These are phyloP conservation scores for Diaporthe australafricana DNA, from an alignment of 2,329 filamentous ascomycete genomes.

Conservation along the genomic window DNA sequence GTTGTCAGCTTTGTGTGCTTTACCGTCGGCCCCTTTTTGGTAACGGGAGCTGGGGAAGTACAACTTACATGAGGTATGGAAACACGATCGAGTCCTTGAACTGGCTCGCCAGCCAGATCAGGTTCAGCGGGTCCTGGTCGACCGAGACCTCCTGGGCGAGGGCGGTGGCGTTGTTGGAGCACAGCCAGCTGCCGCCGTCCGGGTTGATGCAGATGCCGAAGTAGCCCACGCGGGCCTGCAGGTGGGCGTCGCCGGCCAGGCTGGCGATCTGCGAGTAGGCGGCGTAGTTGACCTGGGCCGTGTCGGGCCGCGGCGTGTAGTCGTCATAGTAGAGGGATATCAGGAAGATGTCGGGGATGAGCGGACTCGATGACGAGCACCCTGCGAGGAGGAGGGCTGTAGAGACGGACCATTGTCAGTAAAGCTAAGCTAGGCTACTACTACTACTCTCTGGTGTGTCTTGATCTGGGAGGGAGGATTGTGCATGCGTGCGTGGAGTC, in stretches of 20 bases:
- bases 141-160: slow-evolving; percentile 89
- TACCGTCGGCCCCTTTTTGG: too few relatives aligned
- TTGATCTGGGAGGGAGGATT: slow-evolving; percentile 15
- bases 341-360: slow-evolving; percentile 96
- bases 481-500: background rate
- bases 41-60: background rate
- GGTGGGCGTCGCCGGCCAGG: slow-evolving; percentile 84
- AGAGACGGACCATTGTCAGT: slow-evolving; percentile 37
- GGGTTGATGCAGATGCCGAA: slow-evolving; percentile 97
- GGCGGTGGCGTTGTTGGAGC: slow-evolving; percentile 96
- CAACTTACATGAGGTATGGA: slow-evolving; percentile 88
- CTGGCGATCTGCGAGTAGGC: slow-evolving; percentile 87
- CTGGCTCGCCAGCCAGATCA: slow-evolving; percentile 96
- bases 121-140: slow-evolving; percentile 94
- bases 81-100: slow-evolving; percentile 99
- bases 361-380: slow-evolving; percentile 94
- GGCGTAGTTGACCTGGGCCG: slow-evolving; percentile 90
- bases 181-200: slow-evolving; percentile 90
- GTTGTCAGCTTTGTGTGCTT: slow-evolving; percentile 34
- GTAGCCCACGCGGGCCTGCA: slow-evolving; percentile 95
- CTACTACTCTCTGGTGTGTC: background rate
- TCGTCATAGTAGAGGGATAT: slow-evolving; percentile 96
- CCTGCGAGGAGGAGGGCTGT: slow-evolving; percentile 91
- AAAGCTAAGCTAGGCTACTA: too few relatives aligned
- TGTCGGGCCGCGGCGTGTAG: slow-evolving; percentile 84